phyloP scores from a whole-genome alignment of 352 stramenopile genomes.

The Elongisporangium undulatum region DNA sequence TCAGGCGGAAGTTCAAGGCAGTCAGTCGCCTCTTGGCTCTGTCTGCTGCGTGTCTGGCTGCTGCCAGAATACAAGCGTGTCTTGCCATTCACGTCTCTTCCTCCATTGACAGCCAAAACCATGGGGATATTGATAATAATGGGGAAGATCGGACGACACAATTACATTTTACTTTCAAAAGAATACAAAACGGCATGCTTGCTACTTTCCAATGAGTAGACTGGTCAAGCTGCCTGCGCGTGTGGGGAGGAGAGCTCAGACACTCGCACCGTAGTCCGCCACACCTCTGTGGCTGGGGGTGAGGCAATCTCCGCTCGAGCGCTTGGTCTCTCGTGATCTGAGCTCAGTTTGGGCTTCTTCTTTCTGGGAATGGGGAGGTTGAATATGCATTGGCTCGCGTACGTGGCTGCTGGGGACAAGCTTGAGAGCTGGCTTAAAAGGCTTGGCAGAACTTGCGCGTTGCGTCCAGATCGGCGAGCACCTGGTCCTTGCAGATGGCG shows the following conservation, averaged over 20 bases:
- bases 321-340: not conserved
- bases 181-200: constrained; percentile 3
- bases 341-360: not conserved
- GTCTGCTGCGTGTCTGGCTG: no score
- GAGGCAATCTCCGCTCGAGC: not conserved
- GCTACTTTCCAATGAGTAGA: constrained; percentile 14
- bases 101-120: not conserved
- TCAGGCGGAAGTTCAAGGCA: not conserved
- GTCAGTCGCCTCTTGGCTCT: no score
- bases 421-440: constrained; percentile 42
- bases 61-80: no score
- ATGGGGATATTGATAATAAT: not conserved
- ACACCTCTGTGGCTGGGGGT: not conserved
- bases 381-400: not conserved
- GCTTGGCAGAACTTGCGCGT: constrained; percentile 80
- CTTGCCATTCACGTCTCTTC: not conserved
- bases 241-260: not conserved
- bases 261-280: not conserved
- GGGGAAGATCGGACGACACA: not conserved
- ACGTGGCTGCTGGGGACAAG: not conserved
- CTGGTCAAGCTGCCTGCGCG: not conserved
- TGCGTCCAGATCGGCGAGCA: constrained; percentile 37
- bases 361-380: not conserved
- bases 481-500: constrained; percentile 29
- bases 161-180: constrained; percentile 1